Conservation (phyloP, 2,329 filamentous ascomycete species). For the Phoma sp. region DNA sequence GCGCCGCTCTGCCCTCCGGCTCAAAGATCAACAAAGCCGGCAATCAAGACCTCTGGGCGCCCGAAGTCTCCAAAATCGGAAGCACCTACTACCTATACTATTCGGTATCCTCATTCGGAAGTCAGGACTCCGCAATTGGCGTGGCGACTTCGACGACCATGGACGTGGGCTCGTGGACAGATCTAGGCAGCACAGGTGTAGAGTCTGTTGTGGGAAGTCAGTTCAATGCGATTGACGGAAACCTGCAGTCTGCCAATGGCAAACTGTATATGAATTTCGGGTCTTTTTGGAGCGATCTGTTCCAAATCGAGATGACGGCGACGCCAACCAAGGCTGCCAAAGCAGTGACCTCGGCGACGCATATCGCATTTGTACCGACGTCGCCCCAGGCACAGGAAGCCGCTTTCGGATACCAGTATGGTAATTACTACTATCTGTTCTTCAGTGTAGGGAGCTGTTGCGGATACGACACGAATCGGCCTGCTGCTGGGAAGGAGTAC, state of each 20-base stretch:
- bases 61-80: conserved; percentile 65
- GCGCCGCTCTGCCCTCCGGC: conserved; percentile 51
- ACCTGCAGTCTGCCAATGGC: conserved; percentile 47
- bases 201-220: conserved; percentile 35
- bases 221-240: conserved; percentile 59
- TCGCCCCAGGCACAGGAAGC: conserved; percentile 62
- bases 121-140: conserved; percentile 66
- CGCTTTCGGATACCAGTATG: conserved; percentile 60
- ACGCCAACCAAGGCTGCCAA: conserved; percentile 37
- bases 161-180: conserved; percentile 63
- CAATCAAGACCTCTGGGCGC: conserved; percentile 61
- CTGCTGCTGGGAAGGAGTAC: conserved; percentile 65
- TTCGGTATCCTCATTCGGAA: conserved; percentile 65
- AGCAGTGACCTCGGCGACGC: conserved; percentile 40
- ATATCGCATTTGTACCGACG: conserved; percentile 59
- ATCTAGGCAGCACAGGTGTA: conserved; percentile 61
- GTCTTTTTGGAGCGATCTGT: conserved; percentile 70
- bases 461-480: conserved; percentile 56
- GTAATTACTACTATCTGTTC: conserved; percentile 67
- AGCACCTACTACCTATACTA: conserved; percentile 67
- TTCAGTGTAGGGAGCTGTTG: conserved; percentile 67
- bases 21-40: conserved; percentile 53
- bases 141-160: conserved; percentile 55
- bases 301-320: conserved; percentile 59
- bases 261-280: conserved; percentile 64